Evolutionary conservation across 129 eudicot species (phyloP).

Genomic region (Lonicera japonica): DNA sequence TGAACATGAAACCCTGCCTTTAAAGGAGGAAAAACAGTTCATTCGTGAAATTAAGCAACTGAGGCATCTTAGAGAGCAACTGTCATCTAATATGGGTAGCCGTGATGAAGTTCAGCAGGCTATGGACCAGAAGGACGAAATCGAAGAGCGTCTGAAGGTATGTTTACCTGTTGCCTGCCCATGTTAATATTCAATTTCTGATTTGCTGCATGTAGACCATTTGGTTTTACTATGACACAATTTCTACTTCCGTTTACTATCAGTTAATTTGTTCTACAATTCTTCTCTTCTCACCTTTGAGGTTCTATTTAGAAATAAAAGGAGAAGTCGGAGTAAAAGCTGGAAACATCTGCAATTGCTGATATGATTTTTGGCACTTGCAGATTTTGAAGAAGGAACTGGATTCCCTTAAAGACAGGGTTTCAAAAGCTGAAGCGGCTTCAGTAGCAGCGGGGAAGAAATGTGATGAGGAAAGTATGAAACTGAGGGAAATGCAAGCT

Average conservation of each 20-base stretch:
- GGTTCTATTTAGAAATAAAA: slow-evolving; percentile 5
- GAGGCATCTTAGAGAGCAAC: slow-evolving; percentile 48
- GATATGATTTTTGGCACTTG: slow-evolving; percentile 14
- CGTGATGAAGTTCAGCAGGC: slow-evolving; percentile 64
- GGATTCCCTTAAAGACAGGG: slow-evolving; percentile 42
- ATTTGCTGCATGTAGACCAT: not conserved
- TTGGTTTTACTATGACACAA: not conserved
- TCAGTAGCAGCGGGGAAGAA: slow-evolving; percentile 32
- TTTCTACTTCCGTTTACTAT: not conserved
- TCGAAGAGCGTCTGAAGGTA: slow-evolving; percentile 61
- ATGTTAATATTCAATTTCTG: not conserved
- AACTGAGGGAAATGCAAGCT: slow-evolving; percentile 45
- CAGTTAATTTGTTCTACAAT: slow-evolving; percentile 3
- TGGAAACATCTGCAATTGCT: slow-evolving; percentile 1
- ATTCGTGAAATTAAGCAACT: slow-evolving; percentile 67
- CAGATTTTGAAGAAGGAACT: slow-evolving; percentile 75
- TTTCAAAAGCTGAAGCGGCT: slow-evolving; percentile 44
- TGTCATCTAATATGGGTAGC: slow-evolving; percentile 52
- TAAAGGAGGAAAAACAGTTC: slow-evolving; percentile 61
- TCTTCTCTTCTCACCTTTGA: not conserved
- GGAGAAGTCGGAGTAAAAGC: not conserved
- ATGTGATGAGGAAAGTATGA: slow-evolving; percentile 43
- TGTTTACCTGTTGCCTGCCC: not conserved
- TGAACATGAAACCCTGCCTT: slow-evolving; percentile 55
- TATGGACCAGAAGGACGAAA: slow-evolving; percentile 46